Percentiles rank a stretch among this genome's conserved stretches.
Conservation (phyloP, 371 early-diverging fungal genomes). For the Lichtheimia hyalospora region DNA sequence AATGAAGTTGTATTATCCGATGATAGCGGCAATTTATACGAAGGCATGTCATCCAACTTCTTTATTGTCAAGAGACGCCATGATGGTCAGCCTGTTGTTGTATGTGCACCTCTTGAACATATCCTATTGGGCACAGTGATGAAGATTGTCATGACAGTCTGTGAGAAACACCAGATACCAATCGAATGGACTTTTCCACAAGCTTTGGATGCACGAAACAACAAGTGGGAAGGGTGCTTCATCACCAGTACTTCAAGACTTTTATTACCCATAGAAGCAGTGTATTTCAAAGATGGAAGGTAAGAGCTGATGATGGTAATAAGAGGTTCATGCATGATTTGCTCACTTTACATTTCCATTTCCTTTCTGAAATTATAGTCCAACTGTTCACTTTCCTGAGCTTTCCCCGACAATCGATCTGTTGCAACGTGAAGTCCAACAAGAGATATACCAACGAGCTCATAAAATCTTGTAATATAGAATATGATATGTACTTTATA, state of each 20-base stretch:
- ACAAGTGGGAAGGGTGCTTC: conserved; percentile 61
- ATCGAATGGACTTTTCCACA: conserved; percentile 50
- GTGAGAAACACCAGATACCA: conserved; percentile 44
- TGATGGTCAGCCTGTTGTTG: conserved; percentile 28
- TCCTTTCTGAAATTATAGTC: conserved; percentile 1
- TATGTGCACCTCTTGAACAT: conserved; percentile 58
- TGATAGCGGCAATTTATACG: conserved; percentile 48
- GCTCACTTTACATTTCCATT: too few species aligned
- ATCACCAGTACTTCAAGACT: conserved; percentile 61
- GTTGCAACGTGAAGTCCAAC: conserved; percentile 26
- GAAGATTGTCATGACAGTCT: conserved; percentile 52
- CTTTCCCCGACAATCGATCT: conserved; percentile 27
- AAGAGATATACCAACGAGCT: conserved; percentile 29
- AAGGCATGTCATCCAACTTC: conserved; percentile 69
- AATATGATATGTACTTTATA: too few species aligned
- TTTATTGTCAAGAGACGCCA: conserved; percentile 35
- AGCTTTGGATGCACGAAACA: conserved; percentile 33
- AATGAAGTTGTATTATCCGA: conserved; percentile 62
- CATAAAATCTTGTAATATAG: conserved; percentile 8
- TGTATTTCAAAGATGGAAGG: conserved; percentile 38
- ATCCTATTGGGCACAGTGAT: conserved; percentile 63
- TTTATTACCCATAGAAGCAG: conserved; percentile 49
- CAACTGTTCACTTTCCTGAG: conserved; percentile 30
- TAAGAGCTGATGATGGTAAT: conserved; percentile 7
- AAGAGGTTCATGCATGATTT: background rate